Conservation (phyloP, 306 rosid species). For the Gastrolobium bilobum region DNA sequence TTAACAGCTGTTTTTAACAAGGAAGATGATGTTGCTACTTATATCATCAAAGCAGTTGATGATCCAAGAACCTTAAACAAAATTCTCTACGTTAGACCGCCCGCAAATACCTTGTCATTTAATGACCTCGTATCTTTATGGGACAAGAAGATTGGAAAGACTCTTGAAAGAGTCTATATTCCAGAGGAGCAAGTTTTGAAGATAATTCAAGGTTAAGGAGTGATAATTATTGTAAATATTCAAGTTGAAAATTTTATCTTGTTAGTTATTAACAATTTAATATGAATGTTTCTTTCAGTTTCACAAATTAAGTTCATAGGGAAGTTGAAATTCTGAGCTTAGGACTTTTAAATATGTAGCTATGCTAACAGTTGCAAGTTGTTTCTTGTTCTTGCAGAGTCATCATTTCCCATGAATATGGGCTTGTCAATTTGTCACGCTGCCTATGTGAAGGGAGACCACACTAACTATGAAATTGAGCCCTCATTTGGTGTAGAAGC, state of each 20-base stretch:
- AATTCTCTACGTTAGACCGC: slow-evolving; percentile 47
- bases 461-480: no score
- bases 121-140: slow-evolving; percentile 56
- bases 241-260: no score
- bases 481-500: no score
- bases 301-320: neutral
- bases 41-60: slow-evolving; percentile 52
- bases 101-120: slow-evolving; percentile 46
- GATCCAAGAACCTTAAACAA: slow-evolving; percentile 66
- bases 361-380: neutral
- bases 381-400: slow-evolving; percentile 48
- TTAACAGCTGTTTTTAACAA: slow-evolving; percentile 48
- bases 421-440: neutral
- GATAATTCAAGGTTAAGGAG: slow-evolving; percentile 33
- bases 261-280: neutral
- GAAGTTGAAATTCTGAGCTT: neutral
- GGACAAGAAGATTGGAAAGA: slow-evolving; percentile 59
- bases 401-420: slow-evolving; percentile 46
- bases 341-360: neutral
- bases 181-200: slow-evolving; percentile 42
- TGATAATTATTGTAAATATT: neutral
- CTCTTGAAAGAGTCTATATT: slow-evolving; percentile 45
- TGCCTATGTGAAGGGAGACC: no score
- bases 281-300: neutral
- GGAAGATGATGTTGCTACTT: slow-evolving; percentile 58